Evolutionary conservation across 495 filamentous ascomycete species (phyloP), one percentile per base, ranked within the genome.

Genomic region (Talaromyces thailandensis): DNA sequence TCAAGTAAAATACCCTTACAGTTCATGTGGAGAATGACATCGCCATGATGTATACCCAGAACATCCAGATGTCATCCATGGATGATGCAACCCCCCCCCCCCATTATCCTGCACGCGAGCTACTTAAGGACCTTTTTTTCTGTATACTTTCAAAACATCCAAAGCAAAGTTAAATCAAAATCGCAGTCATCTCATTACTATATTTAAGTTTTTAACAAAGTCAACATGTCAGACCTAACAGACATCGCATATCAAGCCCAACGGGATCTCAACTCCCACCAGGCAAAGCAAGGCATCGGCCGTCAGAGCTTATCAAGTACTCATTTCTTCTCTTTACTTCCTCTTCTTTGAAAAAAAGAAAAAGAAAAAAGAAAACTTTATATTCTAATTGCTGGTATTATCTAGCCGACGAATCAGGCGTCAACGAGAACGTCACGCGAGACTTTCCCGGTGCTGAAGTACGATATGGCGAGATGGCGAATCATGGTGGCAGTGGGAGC

Each of bases 241-340:
- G 28, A 62, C 24, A 62, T 56, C 28, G 73, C 81, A 18, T 66
- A 75, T 66, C 69, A 79, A 57, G 77, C 81, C 28, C 80, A 84
- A 73, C 72, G 71, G 16, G 78, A 84, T 67, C 75, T 86, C 37
- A 84, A 84, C 71, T 75, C 77, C 56, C 68, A 80, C 67, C 71
- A 77, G 58, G 77, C 79, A 43, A 84, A 84, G 70, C 73, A 73
- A 40, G 81, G 81, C 11, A 52, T 69, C 60, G 68, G 72, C 26
- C 65, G 68, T 37, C 70, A 75, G 68, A 77, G 76, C 65, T 76
- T 80, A 63, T 80, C 77, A 24, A 75, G 81, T 84, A 75, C n/a
- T n/a, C 23, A 75, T 66, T 16, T 29, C 25, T 14, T 8, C 12
- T 48, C 18, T 18, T 35, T 18, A 5, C 9, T 1, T 14, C 23